Base-by-base conservation (phyloP, 768 basidiomycete genomes). In the Fomitopsis serialis region DNA sequence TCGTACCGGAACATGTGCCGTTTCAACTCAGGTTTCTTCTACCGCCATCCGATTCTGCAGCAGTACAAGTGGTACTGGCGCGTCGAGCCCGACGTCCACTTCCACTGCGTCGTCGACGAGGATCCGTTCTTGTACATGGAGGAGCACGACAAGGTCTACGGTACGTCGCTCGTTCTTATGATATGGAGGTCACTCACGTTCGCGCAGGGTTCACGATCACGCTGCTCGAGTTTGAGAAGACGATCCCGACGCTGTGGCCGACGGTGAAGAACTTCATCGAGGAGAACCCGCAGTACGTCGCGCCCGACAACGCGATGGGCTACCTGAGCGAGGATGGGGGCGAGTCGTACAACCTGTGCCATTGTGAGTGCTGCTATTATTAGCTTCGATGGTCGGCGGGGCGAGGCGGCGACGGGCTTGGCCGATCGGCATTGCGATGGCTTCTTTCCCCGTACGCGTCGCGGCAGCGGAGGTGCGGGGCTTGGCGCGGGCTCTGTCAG, bases 1-100 rank as follows among this genome's bases (percentile, higher is more conserved):
- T 40, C 37, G n/a, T 87, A 89, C 59, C 76, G 84, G n/a, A 85
- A 87, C 52, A 87, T 89, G 87, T 88, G 87, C 64, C 74, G 86
- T 35, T 89, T 80, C 68, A 85, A 87, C 66, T 86, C 83, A 1
- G 85, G 82, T 1, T 61, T 61, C 73, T 89, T 90, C 73, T 90
- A 80, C 77, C 69, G 73, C 42, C 87, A 90, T 61, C 76, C 79
- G 3, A 66, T 87, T 21, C 67, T 90, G 47, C 74, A 77, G 54
- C 70, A 79, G 43, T 89, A 83, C 61, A 76, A 82, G 47, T 89
- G 82, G 74, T 89, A 89, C 66, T 89, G 87, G 87, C 74, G 87
- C 11, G 78, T 89, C 44, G 85, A 89, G 80, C 87, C 88, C 2
- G 78, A 80, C 57, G 82, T 90, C 48, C 84, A 87, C 66, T 86